Percentiles rank a stretch among this genome's conserved stretches.
phyloP scores from a whole-genome alignment of 116 monocot genomes.

The Phalaenopsis hybrid region DNA sequence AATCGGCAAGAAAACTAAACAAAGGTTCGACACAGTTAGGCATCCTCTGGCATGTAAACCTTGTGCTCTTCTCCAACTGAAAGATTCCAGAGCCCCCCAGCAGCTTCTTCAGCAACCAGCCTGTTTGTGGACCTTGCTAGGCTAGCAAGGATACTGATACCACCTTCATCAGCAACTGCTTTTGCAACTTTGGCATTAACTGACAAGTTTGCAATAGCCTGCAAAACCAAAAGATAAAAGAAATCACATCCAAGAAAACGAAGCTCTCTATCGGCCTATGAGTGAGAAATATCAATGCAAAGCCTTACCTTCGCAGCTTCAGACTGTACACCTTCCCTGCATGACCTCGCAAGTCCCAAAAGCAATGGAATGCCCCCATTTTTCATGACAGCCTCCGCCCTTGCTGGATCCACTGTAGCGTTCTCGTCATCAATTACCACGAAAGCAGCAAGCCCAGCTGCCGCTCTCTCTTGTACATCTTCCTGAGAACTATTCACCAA shows the following conservation, averaged over 20 bases:
- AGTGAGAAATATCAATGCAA: background rate
- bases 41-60: conserved; percentile 29
- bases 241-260: background rate
- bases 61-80: conserved; percentile 99
- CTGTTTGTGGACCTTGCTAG: conserved; percentile 85
- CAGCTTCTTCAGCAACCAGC: conserved; percentile 95
- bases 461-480: conserved; percentile 90
- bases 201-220: conserved; percentile 95
- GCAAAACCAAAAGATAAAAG: conserved; percentile 10
- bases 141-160: conserved; percentile 65
- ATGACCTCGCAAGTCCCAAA: conserved; percentile 70
- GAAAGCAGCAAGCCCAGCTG: conserved; percentile 78
- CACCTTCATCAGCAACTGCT: conserved; percentile 87
- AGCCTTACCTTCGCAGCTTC: conserved; percentile 81
- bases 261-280: background rate
- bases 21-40: background rate
- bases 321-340: conserved; percentile 70
- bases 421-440: conserved; percentile 91
- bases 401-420: conserved; percentile 69
- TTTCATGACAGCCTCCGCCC: conserved; percentile 82
- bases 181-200: conserved; percentile 94
- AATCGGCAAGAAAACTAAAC: background rate
- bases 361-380: conserved; percentile 75
- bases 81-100: conserved; percentile 99
- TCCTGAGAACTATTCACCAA: conserved; percentile 66